Conservation (phyloP, 768 basidiomycete genomes). For the Pisolithus sp. region DNA sequence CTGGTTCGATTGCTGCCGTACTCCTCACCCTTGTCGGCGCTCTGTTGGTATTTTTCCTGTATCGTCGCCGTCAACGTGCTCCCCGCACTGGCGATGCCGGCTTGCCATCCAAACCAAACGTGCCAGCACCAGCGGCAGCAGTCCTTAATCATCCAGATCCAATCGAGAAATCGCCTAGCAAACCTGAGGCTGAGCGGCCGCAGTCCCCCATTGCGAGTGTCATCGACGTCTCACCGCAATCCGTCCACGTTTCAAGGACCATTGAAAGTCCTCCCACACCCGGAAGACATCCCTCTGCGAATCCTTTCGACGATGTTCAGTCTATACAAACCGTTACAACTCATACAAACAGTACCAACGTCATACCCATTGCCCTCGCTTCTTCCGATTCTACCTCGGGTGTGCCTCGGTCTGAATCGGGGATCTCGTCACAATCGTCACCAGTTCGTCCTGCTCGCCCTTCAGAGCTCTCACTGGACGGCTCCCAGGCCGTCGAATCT, state of each 20-base stretch:
- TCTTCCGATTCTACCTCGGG: conserved; percentile 43
- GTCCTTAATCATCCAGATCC: conserved; percentile 83
- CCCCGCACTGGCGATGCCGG: conserved; percentile 27
- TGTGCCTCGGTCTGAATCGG: conserved; percentile 29
- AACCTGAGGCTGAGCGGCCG: conserved; percentile 13
- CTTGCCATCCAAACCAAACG: conserved; percentile 45
- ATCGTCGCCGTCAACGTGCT: conserved; percentile 50
- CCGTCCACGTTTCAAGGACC: conserved; percentile 26
- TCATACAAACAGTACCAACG: conserved; percentile 75
- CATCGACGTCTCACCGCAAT: conserved; percentile 55
- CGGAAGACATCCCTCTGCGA: conserved; percentile 28
- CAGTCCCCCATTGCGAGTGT: conserved; percentile 41
- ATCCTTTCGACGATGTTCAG: conserved; percentile 72
- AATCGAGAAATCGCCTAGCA: conserved; percentile 50
- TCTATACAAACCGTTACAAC: conserved; percentile 74
- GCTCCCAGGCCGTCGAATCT: conserved; percentile 52
- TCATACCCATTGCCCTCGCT: conserved; percentile 81
- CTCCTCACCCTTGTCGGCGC: conserved; percentile 53
- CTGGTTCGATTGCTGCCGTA: conserved; percentile 64
- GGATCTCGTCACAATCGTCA: conserved; percentile 22
- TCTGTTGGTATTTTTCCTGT: conserved; percentile 51
- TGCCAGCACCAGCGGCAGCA: conserved; percentile 67
- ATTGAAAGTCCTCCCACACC: conserved; percentile 12
- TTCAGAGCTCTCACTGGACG: conserved; percentile 55
- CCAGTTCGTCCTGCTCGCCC: conserved; percentile 54